Evolutionary conservation across 495 filamentous ascomycete genomes (phyloP), one percentile per base, ranked within the genome.

Genomic region (Podospora bellae-mahoneyi): DNA sequence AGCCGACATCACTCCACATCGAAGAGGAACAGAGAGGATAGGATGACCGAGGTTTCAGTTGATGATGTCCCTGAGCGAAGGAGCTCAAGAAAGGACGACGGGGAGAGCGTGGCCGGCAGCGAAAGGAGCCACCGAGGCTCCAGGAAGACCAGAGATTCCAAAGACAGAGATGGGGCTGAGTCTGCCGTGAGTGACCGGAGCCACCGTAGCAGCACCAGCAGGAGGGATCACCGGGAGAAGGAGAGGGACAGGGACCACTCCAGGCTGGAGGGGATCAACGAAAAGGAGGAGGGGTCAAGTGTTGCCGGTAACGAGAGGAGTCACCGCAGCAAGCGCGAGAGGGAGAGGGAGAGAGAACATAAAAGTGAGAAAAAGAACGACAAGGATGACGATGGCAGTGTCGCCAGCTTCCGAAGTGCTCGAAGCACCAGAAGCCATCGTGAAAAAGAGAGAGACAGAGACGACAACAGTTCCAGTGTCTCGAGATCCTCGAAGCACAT

Each of bases 21-120:
- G 19, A 72, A 73, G 26, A 75, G 71, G 64, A 69, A 75, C 19
- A 76, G 76, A 55, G 71, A 69, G 67, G 73, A 69, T 54, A 73
- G 69, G n/a, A 71, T 74, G 7, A 72, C 74, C 18, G 68, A 71
- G 16, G 59, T 59, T 20, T 48, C 39, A 13, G 60, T 30, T 23
- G 64, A 68, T 10, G 71, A 71, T 13, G 69, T 75, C 3, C 70
- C 71, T 23, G 76, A 78, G 59, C 59, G 77, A 30, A 73, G 69
- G 67, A 66, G 60, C 66, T 66, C 64, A 32, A 62, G 57, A 61
- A 30, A 34, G 57, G 66, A 32, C 23, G 66, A 60, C 10, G 54
- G 63, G 19, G 59, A 58, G 0, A 54, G 64, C 28, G 16, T 34
- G 55, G 62, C 64, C 18, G 68, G 19, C 18, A 68, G 60, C 26